phyloP scores from a whole-genome alignment of 2,329 filamentous ascomycete genomes.

The Cladophialophora yegresii region DNA sequence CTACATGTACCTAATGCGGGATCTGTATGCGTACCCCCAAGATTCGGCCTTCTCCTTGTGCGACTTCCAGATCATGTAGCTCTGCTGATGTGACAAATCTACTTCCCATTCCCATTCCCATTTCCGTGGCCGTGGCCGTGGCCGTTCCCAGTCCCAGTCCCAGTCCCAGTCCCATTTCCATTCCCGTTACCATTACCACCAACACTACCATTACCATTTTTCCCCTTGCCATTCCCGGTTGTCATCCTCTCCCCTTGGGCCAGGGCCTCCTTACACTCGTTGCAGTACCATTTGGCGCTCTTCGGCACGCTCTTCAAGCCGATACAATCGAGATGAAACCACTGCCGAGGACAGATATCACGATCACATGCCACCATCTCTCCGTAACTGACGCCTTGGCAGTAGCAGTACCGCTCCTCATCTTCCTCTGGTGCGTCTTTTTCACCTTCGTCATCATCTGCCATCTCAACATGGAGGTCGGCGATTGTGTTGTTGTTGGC shows the following conservation, averaged over 20 bases:
- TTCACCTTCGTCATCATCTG: constrained; percentile 30
- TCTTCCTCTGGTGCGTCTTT: constrained; percentile 59
- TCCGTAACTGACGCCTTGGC: constrained; percentile 76
- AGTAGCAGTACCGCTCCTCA: constrained; percentile 77
- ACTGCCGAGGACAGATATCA: constrained; percentile 71
- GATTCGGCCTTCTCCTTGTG: not conserved
- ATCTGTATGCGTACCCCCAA: no score
- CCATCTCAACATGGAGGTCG: constrained; percentile 34
- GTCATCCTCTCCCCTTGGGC: constrained; percentile 22
- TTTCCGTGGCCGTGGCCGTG: no score
- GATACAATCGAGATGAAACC: constrained; percentile 83
- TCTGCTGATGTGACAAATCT: not conserved
- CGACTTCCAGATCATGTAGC: not conserved
- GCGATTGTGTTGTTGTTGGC: not conserved
- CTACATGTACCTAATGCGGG: no score
- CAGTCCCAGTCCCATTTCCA: not conserved
- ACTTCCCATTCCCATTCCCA: not conserved
- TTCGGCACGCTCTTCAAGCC: constrained; percentile 77
- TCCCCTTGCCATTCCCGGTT: constrained; percentile 9
- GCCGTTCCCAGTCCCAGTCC: not conserved
- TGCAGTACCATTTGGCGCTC: constrained; percentile 80
- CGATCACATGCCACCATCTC: constrained; percentile 83
- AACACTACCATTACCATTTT: constrained; percentile 18
- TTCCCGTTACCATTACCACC: constrained; percentile 8
- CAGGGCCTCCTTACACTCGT: constrained; percentile 67